Percentiles rank a stretch among this genome's conserved stretches.
Conservation (phyloP, 768 basidiomycete species). For the Naematelia encephala region DNA sequence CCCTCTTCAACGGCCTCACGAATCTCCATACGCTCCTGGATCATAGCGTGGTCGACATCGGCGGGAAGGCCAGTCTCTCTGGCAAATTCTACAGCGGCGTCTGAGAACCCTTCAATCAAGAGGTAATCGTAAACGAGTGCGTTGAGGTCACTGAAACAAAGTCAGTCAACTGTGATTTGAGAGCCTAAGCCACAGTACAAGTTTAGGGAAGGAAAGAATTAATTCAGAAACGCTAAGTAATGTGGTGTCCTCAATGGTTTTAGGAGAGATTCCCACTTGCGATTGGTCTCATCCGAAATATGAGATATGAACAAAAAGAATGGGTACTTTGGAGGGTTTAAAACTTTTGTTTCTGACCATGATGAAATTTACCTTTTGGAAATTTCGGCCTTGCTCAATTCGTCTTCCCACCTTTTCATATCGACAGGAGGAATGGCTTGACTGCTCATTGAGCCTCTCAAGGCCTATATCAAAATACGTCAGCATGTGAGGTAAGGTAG, state of each 20-base stretch:
- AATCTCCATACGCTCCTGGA: slow-evolving; percentile 90
- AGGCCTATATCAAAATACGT: background rate
- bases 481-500: background rate
- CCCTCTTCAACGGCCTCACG: slow-evolving; percentile 90
- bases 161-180: slow-evolving; percentile 38
- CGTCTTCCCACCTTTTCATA: slow-evolving; percentile 63
- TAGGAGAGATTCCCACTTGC: slow-evolving; percentile 99
- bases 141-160: slow-evolving; percentile 74
- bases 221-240: slow-evolving; percentile 66
- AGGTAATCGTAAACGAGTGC: slow-evolving; percentile 95
- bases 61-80: slow-evolving; percentile 71
- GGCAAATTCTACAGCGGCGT: slow-evolving; percentile 91
- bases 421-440: slow-evolving; percentile 7
- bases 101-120: slow-evolving; percentile 94
- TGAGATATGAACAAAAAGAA: background rate
- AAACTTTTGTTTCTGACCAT: no score
- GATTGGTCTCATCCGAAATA: slow-evolving; percentile 57
- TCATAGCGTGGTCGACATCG: slow-evolving; percentile 82
- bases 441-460: background rate
- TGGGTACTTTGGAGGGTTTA: no score
- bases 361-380: slow-evolving; percentile 75
- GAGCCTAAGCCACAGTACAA: slow-evolving; percentile 3
- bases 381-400: slow-evolving; percentile 75
- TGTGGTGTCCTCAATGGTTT: slow-evolving; percentile 60
- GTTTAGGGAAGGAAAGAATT: slow-evolving; percentile 16